Evolutionary conservation across 352 stramenopile species (phyloP).

Genomic region (Phytophthora pinifolia): DNA sequence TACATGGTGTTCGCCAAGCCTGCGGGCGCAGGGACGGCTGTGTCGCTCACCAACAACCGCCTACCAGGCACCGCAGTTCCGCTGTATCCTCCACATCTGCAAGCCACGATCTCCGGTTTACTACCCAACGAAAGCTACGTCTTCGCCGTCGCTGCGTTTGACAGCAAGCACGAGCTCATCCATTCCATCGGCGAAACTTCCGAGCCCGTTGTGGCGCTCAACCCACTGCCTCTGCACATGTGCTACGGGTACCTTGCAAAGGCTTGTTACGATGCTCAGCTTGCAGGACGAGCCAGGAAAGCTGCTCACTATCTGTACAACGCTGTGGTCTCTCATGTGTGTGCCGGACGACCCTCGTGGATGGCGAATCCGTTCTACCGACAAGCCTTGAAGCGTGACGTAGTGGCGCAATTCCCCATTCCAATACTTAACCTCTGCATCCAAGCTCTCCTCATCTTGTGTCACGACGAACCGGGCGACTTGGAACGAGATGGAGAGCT

Average conservation of each 20-base stretch:
- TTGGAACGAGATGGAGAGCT: constrained; percentile 44
- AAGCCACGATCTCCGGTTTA: constrained; percentile 53
- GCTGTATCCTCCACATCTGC: constrained; percentile 28
- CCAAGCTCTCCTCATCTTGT: constrained; percentile 55
- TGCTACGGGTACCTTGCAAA: constrained; percentile 80
- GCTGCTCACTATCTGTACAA: constrained; percentile 55
- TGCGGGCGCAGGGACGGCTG: constrained; percentile 63
- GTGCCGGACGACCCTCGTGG: constrained; percentile 39
- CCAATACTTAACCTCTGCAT: constrained; percentile 55
- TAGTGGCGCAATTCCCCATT: constrained; percentile 51
- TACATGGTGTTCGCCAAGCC: constrained; percentile 85
- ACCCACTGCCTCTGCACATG: constrained; percentile 58
- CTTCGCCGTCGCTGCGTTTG: constrained; percentile 81
- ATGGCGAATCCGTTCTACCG: constrained; percentile 62
- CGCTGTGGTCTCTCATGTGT: constrained; percentile 38
- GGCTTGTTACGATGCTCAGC: constrained; percentile 37
- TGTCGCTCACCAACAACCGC: constrained; percentile 75
- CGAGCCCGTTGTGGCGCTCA: constrained; percentile 57
- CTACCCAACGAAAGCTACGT: constrained; percentile 78
- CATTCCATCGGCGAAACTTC: constrained; percentile 68
- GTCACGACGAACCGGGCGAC: constrained; percentile 48
- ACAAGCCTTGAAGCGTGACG: constrained; percentile 46
- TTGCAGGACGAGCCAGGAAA: constrained; percentile 31
- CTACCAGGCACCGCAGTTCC: constrained; percentile 61
- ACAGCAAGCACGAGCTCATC: constrained; percentile 61